Conservation (phyloP, 2,329 filamentous ascomycete species). For the Aspergillus fijiensis region DNA sequence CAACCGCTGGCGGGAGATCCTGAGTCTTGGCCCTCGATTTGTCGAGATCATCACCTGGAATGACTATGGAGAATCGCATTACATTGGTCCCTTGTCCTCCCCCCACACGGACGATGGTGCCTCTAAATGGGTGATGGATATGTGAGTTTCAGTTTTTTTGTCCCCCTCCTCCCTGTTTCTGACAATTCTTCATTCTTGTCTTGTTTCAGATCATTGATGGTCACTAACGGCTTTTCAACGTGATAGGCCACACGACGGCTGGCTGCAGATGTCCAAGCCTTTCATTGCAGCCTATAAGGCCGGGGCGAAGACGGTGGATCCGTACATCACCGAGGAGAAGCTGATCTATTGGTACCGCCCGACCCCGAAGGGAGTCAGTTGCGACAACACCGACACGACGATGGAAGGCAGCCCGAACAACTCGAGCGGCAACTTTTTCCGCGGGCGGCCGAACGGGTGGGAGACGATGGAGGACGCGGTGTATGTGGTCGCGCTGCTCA, state of each 20-base stretch:
- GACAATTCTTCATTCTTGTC: no score
- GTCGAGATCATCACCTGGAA: conserved; percentile 52
- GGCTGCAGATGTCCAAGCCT: conserved; percentile 55
- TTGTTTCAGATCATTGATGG: neutral
- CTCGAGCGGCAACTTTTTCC: conserved; percentile 53
- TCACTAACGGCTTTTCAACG: neutral
- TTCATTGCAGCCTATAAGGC: conserved; percentile 56
- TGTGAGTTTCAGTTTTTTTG: conserved; percentile 32
- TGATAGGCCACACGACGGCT: conserved; percentile 51
- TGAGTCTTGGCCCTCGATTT: conserved; percentile 49
- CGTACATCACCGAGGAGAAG: conserved; percentile 50
- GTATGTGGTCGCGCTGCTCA: conserved; percentile 55
- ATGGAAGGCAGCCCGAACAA: conserved; percentile 46
- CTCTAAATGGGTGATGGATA: conserved; percentile 54
- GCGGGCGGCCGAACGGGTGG: conserved; percentile 52
- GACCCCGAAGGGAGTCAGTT: conserved; percentile 48
- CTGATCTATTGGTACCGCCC: conserved; percentile 59
- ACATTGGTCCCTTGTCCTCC: conserved; percentile 51
- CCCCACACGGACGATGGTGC: conserved; percentile 38
- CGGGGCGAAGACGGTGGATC: conserved; percentile 34
- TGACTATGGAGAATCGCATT: conserved; percentile 58
- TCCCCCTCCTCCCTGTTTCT: no score
- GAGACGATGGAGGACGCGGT: conserved; percentile 52
- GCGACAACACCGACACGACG: conserved; percentile 55
- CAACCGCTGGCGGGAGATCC: conserved; percentile 44